A percentile compares a stretch with the other conserved stretches of the same genome.
Evolutionary conservation across 139 green algal genomes (phyloP).

Genomic region (Dunaliella primolecta): DNA sequence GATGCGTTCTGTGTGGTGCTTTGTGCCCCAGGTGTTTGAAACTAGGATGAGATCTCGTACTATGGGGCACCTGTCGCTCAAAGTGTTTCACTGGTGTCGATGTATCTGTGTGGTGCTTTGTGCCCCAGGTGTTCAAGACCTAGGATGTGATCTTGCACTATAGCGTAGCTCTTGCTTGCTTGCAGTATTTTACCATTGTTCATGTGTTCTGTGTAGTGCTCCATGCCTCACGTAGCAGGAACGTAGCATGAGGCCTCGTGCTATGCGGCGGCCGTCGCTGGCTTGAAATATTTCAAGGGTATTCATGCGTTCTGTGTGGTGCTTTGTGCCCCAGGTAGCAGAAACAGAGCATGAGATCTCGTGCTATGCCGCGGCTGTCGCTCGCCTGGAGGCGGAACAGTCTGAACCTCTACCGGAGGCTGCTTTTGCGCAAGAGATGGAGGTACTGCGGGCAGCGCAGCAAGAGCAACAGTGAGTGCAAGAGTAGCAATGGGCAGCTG

Average conservation of each 20-base stretch:
- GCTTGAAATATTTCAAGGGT: no score
- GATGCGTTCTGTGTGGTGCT: no score
- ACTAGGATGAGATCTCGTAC: no score
- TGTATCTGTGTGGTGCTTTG: no score
- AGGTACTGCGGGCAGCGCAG: slow-evolving; percentile 20
- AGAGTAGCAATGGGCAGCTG: not conserved
- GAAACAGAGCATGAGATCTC: slow-evolving; percentile 68
- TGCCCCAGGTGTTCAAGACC: no score
- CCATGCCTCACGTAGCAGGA: slow-evolving; percentile 59
- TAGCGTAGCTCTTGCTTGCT: no score
- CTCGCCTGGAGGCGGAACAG: slow-evolving; percentile 37
- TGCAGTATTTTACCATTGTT: no score
- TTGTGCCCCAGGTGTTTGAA: no score
- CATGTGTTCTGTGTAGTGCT: no score
- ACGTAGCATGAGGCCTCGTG: slow-evolving; percentile 59
- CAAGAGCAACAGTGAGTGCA: slow-evolving; percentile 29
- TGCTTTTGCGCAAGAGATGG: slow-evolving; percentile 22
- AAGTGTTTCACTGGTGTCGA: no score
- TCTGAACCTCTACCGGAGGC: slow-evolving; percentile 16
- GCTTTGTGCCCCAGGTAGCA: slow-evolving; percentile 34
- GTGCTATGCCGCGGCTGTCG: slow-evolving; percentile 62
- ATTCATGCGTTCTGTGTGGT: not conserved
- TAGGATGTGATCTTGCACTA: no score
- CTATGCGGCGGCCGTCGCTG: slow-evolving; percentile 60
- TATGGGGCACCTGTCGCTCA: no score